Conservation (phyloP, 805 yeast species). For the Candida coleopterorum region DNA sequence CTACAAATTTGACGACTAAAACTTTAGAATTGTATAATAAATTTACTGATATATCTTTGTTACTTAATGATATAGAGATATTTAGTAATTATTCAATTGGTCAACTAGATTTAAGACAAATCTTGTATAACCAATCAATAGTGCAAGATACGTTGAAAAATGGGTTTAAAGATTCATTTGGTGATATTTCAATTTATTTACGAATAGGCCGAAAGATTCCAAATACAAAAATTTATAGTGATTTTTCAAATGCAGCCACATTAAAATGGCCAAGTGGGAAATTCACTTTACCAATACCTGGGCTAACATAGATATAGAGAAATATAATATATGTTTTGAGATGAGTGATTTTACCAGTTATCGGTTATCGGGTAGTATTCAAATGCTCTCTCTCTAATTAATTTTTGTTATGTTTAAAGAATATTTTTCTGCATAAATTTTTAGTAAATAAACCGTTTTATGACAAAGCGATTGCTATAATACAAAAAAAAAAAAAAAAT, state of each 20-base stretch:
- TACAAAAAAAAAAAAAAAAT: too few species aligned
- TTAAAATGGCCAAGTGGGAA: constrained; percentile 58
- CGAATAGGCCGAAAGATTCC: constrained; percentile 52
- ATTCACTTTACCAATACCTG: constrained; percentile 47
- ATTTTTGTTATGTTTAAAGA: too few species aligned
- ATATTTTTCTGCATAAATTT: background rate
- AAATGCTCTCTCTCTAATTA: too few species aligned
- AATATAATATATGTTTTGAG: too few species aligned
- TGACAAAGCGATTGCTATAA: too few species aligned
- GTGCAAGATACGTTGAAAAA: constrained; percentile 22
- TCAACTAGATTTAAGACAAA: constrained; percentile 32
- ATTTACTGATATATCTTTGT: constrained; percentile 53
- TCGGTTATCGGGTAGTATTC: too few species aligned
- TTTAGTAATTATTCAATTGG: constrained; percentile 49
- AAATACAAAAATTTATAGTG: constrained; percentile 41
- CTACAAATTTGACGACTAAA: constrained; percentile 2
- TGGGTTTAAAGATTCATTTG: constrained; percentile 20
- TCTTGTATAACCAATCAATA: constrained; percentile 16
- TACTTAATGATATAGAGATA: constrained; percentile 76
- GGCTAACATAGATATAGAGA: constrained; percentile 37
- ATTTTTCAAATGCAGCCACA: constrained; percentile 61
- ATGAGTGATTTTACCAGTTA: too few species aligned
- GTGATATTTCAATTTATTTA: constrained; percentile 42
- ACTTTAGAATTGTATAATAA: constrained; percentile 17
- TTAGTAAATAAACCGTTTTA: too few species aligned